Evolutionary conservation across 2,329 filamentous ascomycete species (phyloP).

Genomic region (Apiospora saccharicola): DNA sequence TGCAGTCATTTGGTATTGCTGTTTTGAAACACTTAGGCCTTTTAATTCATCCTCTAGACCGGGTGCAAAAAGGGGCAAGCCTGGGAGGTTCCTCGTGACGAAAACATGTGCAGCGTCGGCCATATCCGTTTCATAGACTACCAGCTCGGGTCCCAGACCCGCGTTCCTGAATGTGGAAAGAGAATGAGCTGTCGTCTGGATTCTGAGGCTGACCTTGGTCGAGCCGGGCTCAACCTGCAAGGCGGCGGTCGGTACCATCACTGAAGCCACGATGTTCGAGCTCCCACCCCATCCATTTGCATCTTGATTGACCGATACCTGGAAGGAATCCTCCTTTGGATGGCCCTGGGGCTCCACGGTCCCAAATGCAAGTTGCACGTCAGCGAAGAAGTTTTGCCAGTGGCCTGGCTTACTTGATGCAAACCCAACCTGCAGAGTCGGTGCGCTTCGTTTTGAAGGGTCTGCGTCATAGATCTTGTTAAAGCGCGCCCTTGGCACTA

Average conservation of each 20-base stretch:
- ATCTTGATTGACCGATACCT: constrained; percentile 45
- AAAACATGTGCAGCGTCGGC: constrained; percentile 38
- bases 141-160: constrained; percentile 4
- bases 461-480: constrained; percentile 37
- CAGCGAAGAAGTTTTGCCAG: constrained; percentile 48
- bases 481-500: constrained; percentile 35
- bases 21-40: constrained; percentile 24
- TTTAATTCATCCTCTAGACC: neutral
- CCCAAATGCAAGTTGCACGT: constrained; percentile 53
- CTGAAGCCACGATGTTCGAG: constrained; percentile 50
- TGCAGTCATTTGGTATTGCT: constrained; percentile 35
- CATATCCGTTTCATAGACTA: constrained; percentile 9
- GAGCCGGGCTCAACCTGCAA: constrained; percentile 37
- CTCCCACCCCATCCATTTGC: constrained; percentile 45
- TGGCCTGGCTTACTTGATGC: constrained; percentile 27
- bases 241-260: constrained; percentile 47
- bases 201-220: constrained; percentile 3
- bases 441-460: constrained; percentile 34
- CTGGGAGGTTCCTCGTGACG: constrained; percentile 47
- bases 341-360: constrained; percentile 38
- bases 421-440: constrained; percentile 39
- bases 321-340: constrained; percentile 41
- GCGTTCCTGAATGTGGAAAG: neutral
- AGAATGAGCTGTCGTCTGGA: neutral
- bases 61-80: constrained; percentile 25